Evolutionary conservation across 2,329 filamentous ascomycete species (phyloP), one percentile per base, ranked within the genome.

Genomic region (Trichophyton benhamiae): DNA sequence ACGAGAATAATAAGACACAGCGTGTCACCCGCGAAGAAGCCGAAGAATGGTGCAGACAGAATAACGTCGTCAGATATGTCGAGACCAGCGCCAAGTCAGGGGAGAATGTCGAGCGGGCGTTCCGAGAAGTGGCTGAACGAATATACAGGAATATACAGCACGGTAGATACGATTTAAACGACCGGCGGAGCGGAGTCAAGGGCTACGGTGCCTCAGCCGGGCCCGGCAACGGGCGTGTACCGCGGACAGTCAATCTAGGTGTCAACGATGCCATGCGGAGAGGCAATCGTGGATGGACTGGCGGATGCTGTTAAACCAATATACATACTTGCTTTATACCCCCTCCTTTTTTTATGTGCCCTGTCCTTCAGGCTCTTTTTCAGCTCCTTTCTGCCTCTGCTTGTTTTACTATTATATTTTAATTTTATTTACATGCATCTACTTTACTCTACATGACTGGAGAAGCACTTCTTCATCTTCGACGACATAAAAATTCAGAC

Each of bases 121-220:
- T 99, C 70, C 82, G 95, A 71, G 86, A 94, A 70, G 91, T 97
- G 13, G 91, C 94, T 20, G 91, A 96, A 78, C 82, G 91, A 74
- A 97, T 99, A 78, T 95, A 95, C 72, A 86, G 92, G 72, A 97
- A 97, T 70, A 96, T 99, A 65, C 90, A 96, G 78, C 89, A 89
- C 1, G 94, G 94, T 9, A 89, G 85, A 72, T 97, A 97, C 72
- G 91, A 99, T 75, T 78, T 97, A 67, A 95, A 96, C 71, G 92
- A 97, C 74, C 82, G 92, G 70, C 83, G 91, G 71, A 92, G 88
- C 64, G 94, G 94, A 27, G 91, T 99, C 64, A 97, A 96, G 75
- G 86, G 73, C 15, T 79, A 74, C 65, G 77, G 75, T 22, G 73
- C 73, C 27, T 75, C 75, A 3, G 71, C 70, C 3, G 73, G 73